These are phyloP conservation scores for Pistacia vera DNA, from an alignment of 345 rosid genomes.

Conservation along the genomic window DNA sequence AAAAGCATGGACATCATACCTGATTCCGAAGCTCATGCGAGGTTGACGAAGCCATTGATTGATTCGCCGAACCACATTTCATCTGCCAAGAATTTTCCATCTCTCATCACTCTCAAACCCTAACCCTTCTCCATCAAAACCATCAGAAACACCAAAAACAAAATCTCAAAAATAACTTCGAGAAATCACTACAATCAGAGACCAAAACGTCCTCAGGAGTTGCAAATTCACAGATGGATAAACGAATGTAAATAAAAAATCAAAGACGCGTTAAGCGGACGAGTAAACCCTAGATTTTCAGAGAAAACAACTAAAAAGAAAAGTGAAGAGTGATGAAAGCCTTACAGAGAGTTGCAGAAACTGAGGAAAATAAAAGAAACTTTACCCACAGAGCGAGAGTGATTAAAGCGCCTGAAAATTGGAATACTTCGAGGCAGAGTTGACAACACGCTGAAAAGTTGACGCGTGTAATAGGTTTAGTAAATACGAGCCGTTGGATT, in stretches of 20 bases:
- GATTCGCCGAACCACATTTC: constrained; percentile 37
- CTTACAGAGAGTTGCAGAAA: constrained; percentile 6
- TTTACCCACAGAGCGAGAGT: background rate
- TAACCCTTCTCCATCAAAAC: constrained; percentile 26
- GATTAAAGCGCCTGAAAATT: constrained; percentile 22
- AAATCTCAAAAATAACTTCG: background rate
- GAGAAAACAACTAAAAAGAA: too few relatives aligned
- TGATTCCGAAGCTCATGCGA: constrained; percentile 40
- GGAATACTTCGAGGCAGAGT: constrained; percentile 26
- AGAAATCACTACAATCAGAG: background rate
- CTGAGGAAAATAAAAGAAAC: constrained; percentile 20
- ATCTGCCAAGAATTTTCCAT: constrained; percentile 44
- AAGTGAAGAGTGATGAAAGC: background rate
- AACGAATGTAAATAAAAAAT: background rate
- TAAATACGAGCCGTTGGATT: constrained; percentile 17
- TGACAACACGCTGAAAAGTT: constrained; percentile 26
- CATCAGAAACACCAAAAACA: background rate
- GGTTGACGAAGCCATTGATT: constrained; percentile 28
- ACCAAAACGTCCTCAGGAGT: background rate
- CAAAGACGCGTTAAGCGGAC: background rate
- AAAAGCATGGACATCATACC: constrained; percentile 21
- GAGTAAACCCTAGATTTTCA: constrained; percentile 19
- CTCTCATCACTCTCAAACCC: constrained; percentile 22
- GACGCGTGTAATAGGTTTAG: constrained; percentile 27
- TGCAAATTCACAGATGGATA: background rate